Percentiles rank a stretch among this genome's conserved stretches.
These are phyloP conservation scores for Candida easanensis DNA, from an alignment of 805 yeast species.

Conservation along the genomic window DNA sequence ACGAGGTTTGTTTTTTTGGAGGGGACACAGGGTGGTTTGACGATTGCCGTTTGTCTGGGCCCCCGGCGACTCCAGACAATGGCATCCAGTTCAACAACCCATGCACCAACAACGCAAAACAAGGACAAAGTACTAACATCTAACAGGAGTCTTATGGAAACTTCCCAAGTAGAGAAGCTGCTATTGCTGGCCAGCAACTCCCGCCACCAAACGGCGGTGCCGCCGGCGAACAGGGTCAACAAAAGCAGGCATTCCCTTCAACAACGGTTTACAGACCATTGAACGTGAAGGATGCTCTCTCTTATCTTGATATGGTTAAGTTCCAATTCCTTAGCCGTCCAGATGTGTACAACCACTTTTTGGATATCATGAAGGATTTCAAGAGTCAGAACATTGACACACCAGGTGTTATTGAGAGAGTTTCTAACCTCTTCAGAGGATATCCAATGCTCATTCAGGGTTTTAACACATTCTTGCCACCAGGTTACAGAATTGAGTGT, in stretches of 20 bases:
- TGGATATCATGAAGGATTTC: slow-evolving; percentile 98
- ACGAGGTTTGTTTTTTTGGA: no score
- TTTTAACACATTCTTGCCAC: slow-evolving; percentile 95
- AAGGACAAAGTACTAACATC: neutral
- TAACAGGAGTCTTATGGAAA: neutral
- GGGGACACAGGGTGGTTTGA: no score
- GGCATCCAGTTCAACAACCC: no score
- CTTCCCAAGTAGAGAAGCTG: neutral
- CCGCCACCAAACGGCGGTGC: no score
- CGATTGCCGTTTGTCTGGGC: no score
- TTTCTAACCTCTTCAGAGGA: slow-evolving; percentile 85
- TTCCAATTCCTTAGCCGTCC: slow-evolving; percentile 89
- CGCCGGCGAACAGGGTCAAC: no score
- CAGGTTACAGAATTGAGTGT: slow-evolving; percentile 93
- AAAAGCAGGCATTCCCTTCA: slow-evolving; percentile 6
- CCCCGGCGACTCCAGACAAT: no score
- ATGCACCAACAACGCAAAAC: neutral
- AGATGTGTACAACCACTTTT: slow-evolving; percentile 91
- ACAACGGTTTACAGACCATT: slow-evolving; percentile 61
- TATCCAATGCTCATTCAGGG: slow-evolving; percentile 95
- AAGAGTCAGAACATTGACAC: slow-evolving; percentile 95
- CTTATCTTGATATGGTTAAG: slow-evolving; percentile 94
- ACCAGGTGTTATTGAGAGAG: slow-evolving; percentile 97
- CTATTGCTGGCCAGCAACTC: slow-evolving; percentile 13
- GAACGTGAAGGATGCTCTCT: slow-evolving; percentile 93